Conservation (phyloP, 306 rosid genomes). For the Sindora glabra region DNA sequence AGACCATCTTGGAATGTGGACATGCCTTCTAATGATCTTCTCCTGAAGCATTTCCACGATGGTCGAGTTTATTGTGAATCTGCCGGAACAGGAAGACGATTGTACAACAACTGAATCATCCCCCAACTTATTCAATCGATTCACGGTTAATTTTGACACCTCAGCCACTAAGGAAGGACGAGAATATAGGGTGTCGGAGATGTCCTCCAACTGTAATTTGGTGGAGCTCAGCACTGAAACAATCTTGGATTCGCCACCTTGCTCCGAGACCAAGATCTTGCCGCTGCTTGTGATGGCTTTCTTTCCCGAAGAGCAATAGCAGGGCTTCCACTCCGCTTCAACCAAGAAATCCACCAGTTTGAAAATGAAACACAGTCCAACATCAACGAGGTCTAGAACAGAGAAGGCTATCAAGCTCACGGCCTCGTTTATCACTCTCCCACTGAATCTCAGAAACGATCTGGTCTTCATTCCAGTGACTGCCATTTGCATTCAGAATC, state of each 20-base stretch:
- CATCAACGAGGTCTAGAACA: conserved; percentile 55
- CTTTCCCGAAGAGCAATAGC: conserved; percentile 72
- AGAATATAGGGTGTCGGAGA: conserved; percentile 76
- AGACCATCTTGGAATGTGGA: conserved; percentile 66
- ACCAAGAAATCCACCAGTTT: conserved; percentile 62
- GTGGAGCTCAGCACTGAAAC: conserved; percentile 51
- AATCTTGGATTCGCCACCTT: conserved; percentile 70
- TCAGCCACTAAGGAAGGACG: conserved; percentile 66
- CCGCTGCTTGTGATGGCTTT: conserved; percentile 65
- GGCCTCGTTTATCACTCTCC: conserved; percentile 46
- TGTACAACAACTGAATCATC: conserved; percentile 21
- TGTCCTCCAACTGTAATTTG: conserved; percentile 66
- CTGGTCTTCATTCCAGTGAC: conserved; percentile 30
- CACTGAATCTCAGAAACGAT: conserved; percentile 24
- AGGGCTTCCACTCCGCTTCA: conserved; percentile 70
- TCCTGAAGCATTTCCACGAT: conserved; percentile 78
- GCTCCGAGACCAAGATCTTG: conserved; percentile 70
- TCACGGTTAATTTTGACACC: conserved; percentile 46
- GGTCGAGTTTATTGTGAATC: conserved; percentile 48
- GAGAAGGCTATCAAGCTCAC: conserved; percentile 64
- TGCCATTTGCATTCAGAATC: not conserved
- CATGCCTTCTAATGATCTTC: conserved; percentile 29
- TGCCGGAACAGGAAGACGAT: conserved; percentile 10
- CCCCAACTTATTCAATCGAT: conserved; percentile 29
- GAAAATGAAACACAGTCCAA: conserved; percentile 52